Evolutionary conservation across 2,329 filamentous ascomycete species (phyloP), one percentile per base, ranked within the genome.

Genomic region (Scedosporium minutisporum): DNA sequence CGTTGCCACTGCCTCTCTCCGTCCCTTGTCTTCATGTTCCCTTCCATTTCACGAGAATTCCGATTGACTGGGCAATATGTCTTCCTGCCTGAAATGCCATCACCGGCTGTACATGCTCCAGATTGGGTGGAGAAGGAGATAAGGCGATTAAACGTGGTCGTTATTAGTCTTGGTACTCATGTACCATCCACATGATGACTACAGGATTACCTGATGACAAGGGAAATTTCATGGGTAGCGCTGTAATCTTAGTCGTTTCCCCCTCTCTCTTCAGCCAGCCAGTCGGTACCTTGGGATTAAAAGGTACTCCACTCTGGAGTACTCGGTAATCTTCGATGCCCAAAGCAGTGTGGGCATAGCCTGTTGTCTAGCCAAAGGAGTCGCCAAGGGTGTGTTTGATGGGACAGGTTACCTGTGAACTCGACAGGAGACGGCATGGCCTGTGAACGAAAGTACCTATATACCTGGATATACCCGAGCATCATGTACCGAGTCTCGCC

Each of bases 21-120:
- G 9, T 48, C 21, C 21, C 44, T 48, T 48, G 44, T 48, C 44
- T 48, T 48, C 42, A n/a, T 44, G 3, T 12, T 44, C 14, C 42
- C 44, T 27, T 7, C 23, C 7, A 27, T 27, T 12, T 2, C 51
- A 55, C 51, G 51, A 55, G 18, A 14, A 23, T 55, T 55, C 21
- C 23, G 51, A 55, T 55, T 55, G 51, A 55, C 51, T 55, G 51
- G 21, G 51, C 51, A 55, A 55, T 55, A 55, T 55, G 51, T n/a
- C 51, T 55, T 55, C 51, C 51, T 55, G 51, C 51, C 51, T 55
- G 29, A 55, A 55, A 18, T 55, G 51, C 51, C 7, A 55, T 27
- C 18, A 16, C 9, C 10, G 23, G 33, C 33, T 38, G 33, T 38
- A 3, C 33, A 12, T 14, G 9, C 33, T 38, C 33, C 10, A 38